Evolutionary conservation across 2,329 filamentous ascomycete genomes (phyloP).

Genomic region (Myriosclerotinia scirpicola): DNA sequence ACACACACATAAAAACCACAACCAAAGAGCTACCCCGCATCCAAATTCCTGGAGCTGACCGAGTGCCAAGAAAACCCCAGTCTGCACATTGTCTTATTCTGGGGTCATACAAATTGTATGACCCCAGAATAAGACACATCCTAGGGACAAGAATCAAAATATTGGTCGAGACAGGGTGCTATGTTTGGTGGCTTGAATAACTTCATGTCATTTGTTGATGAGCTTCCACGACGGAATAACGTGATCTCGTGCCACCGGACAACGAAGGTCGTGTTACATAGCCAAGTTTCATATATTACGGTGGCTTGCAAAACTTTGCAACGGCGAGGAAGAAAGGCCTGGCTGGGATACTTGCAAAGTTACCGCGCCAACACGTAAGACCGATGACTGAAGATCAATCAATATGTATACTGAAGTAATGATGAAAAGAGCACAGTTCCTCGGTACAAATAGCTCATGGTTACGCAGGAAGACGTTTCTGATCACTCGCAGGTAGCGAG

Average conservation of each 20-base stretch:
- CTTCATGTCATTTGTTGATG: conserved; percentile 1
- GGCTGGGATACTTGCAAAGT: not conserved
- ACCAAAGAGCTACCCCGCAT: conserved; percentile 21
- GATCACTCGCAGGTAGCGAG: not conserved
- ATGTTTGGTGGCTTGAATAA: not conserved
- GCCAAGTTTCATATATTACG: conserved; percentile 9
- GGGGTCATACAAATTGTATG: too few relatives aligned
- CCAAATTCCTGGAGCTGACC: conserved; percentile 12
- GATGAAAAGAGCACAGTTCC: not conserved
- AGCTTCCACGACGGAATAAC: not conserved
- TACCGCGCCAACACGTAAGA: not conserved
- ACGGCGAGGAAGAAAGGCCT: not conserved
- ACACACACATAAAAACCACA: not conserved
- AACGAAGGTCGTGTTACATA: not conserved
- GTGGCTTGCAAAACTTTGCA: conserved; percentile 7
- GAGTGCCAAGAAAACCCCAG: conserved; percentile 1
- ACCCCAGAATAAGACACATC: conserved; percentile 7
- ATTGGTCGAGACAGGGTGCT: conserved; percentile 1
- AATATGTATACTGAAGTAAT: not conserved
- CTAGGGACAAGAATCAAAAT: not conserved
- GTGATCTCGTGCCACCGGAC: conserved; percentile 11
- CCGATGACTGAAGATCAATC: not conserved
- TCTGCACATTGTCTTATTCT: too few relatives aligned
- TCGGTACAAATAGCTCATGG: not conserved
- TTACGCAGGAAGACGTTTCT: not conserved